Evolutionary conservation across 345 rosid genomes (phyloP).

Genomic region (Gossypioides kirkii): DNA sequence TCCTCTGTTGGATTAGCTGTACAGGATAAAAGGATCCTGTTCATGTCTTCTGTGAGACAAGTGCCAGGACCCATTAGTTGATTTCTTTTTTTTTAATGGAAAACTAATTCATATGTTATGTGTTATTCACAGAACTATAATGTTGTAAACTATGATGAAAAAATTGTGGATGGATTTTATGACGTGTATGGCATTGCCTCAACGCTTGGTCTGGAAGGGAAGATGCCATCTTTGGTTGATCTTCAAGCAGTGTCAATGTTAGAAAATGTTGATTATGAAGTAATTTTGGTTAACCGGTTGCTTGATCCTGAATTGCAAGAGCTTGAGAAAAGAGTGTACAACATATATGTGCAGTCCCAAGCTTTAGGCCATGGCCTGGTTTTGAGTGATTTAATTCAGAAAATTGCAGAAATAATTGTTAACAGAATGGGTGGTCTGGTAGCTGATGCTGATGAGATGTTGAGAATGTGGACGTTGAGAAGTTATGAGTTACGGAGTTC

Average conservation of each 20-base stretch:
- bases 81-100: background rate
- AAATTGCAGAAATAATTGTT: slow-evolving; percentile 81
- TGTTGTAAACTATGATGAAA: slow-evolving; percentile 80
- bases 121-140: slow-evolving; percentile 56
- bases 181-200: slow-evolving; percentile 68
- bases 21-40: background rate
- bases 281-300: slow-evolving; percentile 68
- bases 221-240: slow-evolving; percentile 84
- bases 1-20: background rate
- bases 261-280: slow-evolving; percentile 69
- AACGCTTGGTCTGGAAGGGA: slow-evolving; percentile 50
- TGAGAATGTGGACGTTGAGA: slow-evolving; percentile 65
- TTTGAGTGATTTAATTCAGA: slow-evolving; percentile 61
- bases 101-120: background rate
- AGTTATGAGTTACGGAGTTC: slow-evolving; percentile 55
- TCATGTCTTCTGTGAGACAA: background rate
- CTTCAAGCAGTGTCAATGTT: slow-evolving; percentile 64
- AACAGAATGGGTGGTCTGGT: slow-evolving; percentile 91
- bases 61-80: background rate
- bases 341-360: slow-evolving; percentile 44
- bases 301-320: slow-evolving; percentile 67
- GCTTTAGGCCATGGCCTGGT: slow-evolving; percentile 37
- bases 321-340: slow-evolving; percentile 56
- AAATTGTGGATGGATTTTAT: slow-evolving; percentile 82
- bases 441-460: slow-evolving; percentile 74